These are phyloP conservation scores for Cyberlindnera nakhonratchasimensis DNA, from an alignment of 805 yeast genomes.

Conservation along the genomic window DNA sequence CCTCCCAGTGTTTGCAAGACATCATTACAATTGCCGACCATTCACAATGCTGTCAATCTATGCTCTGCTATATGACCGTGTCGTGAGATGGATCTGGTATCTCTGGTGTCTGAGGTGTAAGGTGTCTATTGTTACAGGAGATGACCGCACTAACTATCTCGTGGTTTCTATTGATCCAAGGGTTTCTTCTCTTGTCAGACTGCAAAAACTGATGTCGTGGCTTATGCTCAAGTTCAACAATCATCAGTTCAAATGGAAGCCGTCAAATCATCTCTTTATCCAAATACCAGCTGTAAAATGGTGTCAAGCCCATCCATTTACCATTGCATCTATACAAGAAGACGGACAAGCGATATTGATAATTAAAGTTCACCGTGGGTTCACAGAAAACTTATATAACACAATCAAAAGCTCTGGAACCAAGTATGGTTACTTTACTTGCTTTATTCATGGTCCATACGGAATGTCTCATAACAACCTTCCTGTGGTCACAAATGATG, in stretches of 20 bases:
- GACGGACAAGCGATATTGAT: conserved; percentile 13
- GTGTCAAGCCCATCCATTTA: conserved; percentile 29
- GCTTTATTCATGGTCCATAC: conserved; percentile 29
- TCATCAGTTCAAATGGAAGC: conserved; percentile 17
- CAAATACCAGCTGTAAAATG: conserved; percentile 21
- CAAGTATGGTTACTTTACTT: conserved; percentile 9
- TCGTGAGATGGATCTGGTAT: conserved; percentile 15
- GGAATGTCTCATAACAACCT: conserved; percentile 22
- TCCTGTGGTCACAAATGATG: conserved; percentile 6
- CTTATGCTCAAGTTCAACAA: conserved; percentile 10
- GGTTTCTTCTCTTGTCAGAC: not conserved
- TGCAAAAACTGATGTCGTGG: conserved; percentile 2
- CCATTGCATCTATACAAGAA: conserved; percentile 22
- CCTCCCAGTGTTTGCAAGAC: conserved; percentile 27
- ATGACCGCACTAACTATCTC: conserved; percentile 11
- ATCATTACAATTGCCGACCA: conserved; percentile 26
- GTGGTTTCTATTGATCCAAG: conserved; percentile 16
- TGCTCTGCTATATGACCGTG: conserved; percentile 21
- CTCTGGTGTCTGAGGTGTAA: conserved; percentile 19
- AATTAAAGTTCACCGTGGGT: conserved; percentile 24
- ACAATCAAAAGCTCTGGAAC: conserved; percentile 2
- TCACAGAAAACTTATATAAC: conserved; percentile 22
- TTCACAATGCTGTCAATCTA: conserved; percentile 19
- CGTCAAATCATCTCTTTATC: conserved; percentile 26
- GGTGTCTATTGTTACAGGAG: conserved; percentile 2